Percentiles rank a stretch among this genome's conserved stretches.
These are phyloP conservation scores for Trichophyton schoenleinii DNA, from an alignment of 2,329 filamentous ascomycete species.

Conservation along the genomic window DNA sequence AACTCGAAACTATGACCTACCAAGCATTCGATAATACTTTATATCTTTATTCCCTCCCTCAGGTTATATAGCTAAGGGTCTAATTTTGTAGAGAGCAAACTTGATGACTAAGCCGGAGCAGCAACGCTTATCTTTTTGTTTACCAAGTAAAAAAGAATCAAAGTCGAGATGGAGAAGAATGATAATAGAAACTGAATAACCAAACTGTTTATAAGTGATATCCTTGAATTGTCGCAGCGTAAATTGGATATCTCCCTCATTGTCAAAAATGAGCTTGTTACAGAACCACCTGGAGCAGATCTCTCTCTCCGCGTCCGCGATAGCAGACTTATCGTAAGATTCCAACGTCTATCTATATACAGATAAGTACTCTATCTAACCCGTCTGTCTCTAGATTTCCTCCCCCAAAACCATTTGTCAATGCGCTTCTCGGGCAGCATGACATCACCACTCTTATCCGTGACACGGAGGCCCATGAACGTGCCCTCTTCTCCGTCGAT, in stretches of 20 bases:
- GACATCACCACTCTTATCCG: slow-evolving; percentile 92
- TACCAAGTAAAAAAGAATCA: too few relatives aligned
- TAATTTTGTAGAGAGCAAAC: too few relatives aligned
- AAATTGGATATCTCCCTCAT: neutral
- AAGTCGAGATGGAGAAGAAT: too few relatives aligned
- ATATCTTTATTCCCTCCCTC: too few relatives aligned
- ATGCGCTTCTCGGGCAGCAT: slow-evolving; percentile 72
- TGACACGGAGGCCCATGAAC: slow-evolving; percentile 88
- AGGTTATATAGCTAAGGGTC: too few relatives aligned
- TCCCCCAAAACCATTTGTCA: slow-evolving; percentile 86
- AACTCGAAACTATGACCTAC: too few relatives aligned
- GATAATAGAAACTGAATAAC: too few relatives aligned
- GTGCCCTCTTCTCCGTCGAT: slow-evolving; percentile 85
- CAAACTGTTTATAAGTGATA: neutral
- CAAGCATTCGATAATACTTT: too few relatives aligned
- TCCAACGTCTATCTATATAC: neutral
- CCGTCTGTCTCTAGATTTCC: slow-evolving; percentile 44
- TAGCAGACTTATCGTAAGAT: slow-evolving; percentile 59
- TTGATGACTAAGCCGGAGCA: too few relatives aligned
- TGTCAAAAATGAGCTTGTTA: slow-evolving; percentile 50
- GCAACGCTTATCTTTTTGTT: too few relatives aligned
- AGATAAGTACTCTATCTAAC: neutral
- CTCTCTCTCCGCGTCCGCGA: slow-evolving; percentile 59
- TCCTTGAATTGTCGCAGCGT: neutral
- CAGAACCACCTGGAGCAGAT: slow-evolving; percentile 65